Percentiles rank a stretch among this genome's conserved stretches.
phyloP scores from a whole-genome alignment of 1,284 basidiomycete genomes.

The Tilletia horrida region DNA sequence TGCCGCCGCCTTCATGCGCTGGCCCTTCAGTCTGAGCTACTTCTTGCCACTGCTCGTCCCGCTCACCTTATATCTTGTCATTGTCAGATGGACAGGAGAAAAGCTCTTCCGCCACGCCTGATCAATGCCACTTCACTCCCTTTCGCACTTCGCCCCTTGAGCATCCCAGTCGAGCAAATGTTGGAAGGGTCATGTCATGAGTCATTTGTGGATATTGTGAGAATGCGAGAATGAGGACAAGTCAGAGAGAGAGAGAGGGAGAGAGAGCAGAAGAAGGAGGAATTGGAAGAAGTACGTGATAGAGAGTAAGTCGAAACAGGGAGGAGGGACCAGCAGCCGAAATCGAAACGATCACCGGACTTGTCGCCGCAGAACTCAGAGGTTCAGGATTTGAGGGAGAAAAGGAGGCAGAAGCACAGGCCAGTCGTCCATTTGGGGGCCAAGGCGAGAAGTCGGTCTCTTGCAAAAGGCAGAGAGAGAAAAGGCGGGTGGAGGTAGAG shows the following conservation, averaged over 20 bases:
- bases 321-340: background rate
- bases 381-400: background rate
- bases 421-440: background rate
- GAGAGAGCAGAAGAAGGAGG: background rate
- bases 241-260: conserved; percentile 1
- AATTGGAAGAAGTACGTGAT: too few relatives aligned
- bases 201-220: background rate
- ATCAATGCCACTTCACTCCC: too few relatives aligned
- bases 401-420: background rate
- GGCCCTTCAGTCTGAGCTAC: conserved; percentile 36
- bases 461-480: background rate
- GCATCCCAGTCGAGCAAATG: too few relatives aligned
- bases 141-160: too few relatives aligned
- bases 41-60: conserved; percentile 45
- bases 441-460: background rate
- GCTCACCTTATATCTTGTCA: conserved; percentile 44
- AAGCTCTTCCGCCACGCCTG: conserved; percentile 39
- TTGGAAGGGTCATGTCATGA: too few relatives aligned
- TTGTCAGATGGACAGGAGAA: conserved; percentile 49
- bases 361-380: too few relatives aligned
- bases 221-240: background rate
- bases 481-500: too few relatives aligned
- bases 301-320: background rate
- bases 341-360: background rate
- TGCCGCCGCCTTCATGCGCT: conserved; percentile 8